Evolutionary conservation across 805 yeast species (phyloP).

Genomic region (Yamadazyma scolyti): DNA sequence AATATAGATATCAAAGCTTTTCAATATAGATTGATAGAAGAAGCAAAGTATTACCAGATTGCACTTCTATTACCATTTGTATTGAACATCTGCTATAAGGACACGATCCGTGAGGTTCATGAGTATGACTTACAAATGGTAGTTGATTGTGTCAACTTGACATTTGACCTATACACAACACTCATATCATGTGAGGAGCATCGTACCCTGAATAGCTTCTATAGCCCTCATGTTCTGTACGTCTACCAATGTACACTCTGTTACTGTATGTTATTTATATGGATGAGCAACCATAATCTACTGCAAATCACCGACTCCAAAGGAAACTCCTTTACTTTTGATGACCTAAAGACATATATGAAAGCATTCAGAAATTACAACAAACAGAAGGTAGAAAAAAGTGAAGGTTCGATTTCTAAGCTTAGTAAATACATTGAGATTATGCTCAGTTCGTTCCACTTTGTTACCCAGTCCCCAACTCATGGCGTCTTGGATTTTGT

Average conservation of each 20-base stretch:
- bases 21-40: too few relatives aligned
- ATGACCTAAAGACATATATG: slow-evolving; percentile 1
- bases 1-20: too few relatives aligned
- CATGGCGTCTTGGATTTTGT: too few relatives aligned
- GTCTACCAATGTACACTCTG: slow-evolving; percentile 3
- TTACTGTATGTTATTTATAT: slow-evolving; percentile 1
- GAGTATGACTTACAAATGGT: neutral
- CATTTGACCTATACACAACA: neutral
- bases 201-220: slow-evolving; percentile 1
- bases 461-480: too few relatives aligned
- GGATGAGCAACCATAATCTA: neutral
- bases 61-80: too few relatives aligned
- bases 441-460: slow-evolving; percentile 1
- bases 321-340: neutral
- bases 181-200: too few relatives aligned
- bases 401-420: slow-evolving; percentile 3
- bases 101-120: too few relatives aligned
- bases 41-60: too few relatives aligned
- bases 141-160: neutral
- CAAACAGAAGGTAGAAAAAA: neutral
- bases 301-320: neutral
- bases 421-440: slow-evolving; percentile 1
- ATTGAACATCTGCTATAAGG: too few relatives aligned
- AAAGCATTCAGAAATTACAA: slow-evolving; percentile 3
- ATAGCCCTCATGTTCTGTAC: slow-evolving; percentile 2